Percentiles rank a stretch among this genome's conserved stretches.
Evolutionary conservation across 1,284 basidiomycete genomes (phyloP).

Genomic region (Puccinia polysora): DNA sequence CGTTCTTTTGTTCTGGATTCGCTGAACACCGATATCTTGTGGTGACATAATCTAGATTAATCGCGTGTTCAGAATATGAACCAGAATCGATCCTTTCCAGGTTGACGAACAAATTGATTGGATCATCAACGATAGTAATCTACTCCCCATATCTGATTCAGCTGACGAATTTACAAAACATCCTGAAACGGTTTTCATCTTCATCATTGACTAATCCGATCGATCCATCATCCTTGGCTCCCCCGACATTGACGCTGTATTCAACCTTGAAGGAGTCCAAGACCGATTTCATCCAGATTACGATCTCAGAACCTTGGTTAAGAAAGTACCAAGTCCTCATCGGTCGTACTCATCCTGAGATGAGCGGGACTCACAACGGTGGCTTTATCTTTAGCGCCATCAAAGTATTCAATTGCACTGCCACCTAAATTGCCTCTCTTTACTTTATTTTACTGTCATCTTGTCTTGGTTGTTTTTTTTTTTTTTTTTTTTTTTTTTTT

Average conservation of each 20-base stretch:
- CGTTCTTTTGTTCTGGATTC: background rate
- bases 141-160: slow-evolving; percentile 11
- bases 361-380: slow-evolving; percentile 82
- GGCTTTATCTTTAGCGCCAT: slow-evolving; percentile 80
- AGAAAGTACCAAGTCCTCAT: slow-evolving; percentile 90
- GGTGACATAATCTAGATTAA: background rate
- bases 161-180: slow-evolving; percentile 16
- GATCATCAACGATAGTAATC: slow-evolving; percentile 28
- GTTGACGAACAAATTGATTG: background rate
- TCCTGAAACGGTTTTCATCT: background rate
- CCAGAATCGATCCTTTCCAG: slow-evolving; percentile 27
- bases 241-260: slow-evolving; percentile 44
- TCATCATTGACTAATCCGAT: too few species aligned
- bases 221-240: slow-evolving; percentile 72
- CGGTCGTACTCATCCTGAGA: slow-evolving; percentile 89
- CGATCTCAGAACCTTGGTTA: slow-evolving; percentile 68
- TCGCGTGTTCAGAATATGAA: slow-evolving; percentile 38
- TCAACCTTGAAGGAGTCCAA: background rate
- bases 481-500: background rate
- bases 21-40: background rate
- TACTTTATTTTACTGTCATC: too few species aligned
- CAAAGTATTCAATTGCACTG: slow-evolving; percentile 60
- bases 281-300: slow-evolving; percentile 28
- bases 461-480: slow-evolving; percentile 6
- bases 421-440: too few species aligned